Conservation (phyloP, 257 asterid species). For the Scutellaria baicalensis region DNA sequence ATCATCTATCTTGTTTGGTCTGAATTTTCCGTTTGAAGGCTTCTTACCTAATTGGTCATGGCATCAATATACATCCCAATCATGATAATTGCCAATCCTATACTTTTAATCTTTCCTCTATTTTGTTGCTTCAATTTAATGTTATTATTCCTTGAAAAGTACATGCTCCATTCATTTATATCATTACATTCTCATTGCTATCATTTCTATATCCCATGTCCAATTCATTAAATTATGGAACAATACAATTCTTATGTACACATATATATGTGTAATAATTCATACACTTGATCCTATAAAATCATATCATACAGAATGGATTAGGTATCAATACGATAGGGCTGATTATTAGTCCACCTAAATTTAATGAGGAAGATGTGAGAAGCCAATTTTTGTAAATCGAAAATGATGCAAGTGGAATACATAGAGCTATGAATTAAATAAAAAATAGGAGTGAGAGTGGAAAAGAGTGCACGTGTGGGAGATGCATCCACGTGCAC, state of each 20-base stretch:
- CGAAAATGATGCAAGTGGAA: background rate
- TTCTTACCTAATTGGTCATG: slow-evolving; percentile 26
- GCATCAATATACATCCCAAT: slow-evolving; percentile 25
- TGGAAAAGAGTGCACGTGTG: slow-evolving; percentile 75
- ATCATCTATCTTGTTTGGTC: slow-evolving; percentile 13
- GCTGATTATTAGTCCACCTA: background rate
- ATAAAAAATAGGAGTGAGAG: slow-evolving; percentile 19
- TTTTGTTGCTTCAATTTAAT: background rate
- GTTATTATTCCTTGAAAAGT: background rate
- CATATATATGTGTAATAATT: no score
- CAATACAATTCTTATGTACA: no score
- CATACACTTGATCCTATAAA: no score
- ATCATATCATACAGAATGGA: background rate
- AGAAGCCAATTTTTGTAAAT: background rate
- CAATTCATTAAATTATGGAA: no score
- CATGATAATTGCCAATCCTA: slow-evolving; percentile 23
- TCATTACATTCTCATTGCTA: background rate
- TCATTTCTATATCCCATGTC: no score
- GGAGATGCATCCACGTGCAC: slow-evolving; percentile 76
- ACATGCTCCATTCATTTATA: background rate
- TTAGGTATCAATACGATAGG: background rate
- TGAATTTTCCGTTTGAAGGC: slow-evolving; percentile 14
- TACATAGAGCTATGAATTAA: no score
- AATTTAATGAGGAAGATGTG: background rate
- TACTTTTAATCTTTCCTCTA: background rate